These are phyloP conservation scores for Mariannaea elegans DNA, from an alignment of 2,329 filamentous ascomycete species.

Conservation along the genomic window DNA sequence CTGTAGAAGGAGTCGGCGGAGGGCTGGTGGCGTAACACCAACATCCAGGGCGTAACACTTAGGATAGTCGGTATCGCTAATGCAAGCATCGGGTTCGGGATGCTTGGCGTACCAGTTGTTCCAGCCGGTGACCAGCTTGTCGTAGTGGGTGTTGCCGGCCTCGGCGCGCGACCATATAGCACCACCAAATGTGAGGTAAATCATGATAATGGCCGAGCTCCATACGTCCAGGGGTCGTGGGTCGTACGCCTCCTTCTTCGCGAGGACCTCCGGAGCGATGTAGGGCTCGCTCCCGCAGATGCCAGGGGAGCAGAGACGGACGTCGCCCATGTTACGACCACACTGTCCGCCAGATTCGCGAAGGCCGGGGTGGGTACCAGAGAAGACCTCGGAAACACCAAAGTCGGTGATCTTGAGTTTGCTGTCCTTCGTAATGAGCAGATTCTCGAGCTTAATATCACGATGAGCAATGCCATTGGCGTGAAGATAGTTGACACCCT, in stretches of 20 bases:
- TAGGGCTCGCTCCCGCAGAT: conserved; percentile 89
- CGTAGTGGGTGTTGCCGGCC: conserved; percentile 65
- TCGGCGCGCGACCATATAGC: conserved; percentile 79
- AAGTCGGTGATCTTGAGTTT: conserved; percentile 93
- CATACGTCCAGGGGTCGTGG: conserved; percentile 85
- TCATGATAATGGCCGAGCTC: conserved; percentile 84
- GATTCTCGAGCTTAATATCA: conserved; percentile 90
- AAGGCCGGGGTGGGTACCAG: conserved; percentile 81
- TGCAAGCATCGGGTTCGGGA: conserved; percentile 45
- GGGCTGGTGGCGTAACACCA: conserved; percentile 70
- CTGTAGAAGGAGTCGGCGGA: conserved; percentile 76
- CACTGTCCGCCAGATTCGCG: conserved; percentile 77
- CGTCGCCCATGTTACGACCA: conserved; percentile 74
- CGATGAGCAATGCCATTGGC: conserved; percentile 86
- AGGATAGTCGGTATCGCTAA: conserved; percentile 71
- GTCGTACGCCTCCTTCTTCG: conserved; percentile 72
- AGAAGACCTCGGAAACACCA: conserved; percentile 87
- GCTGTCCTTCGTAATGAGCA: conserved; percentile 80
- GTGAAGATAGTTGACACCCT: conserved; percentile 85
- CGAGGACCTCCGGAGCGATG: conserved; percentile 85
- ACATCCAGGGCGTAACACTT: conserved; percentile 71
- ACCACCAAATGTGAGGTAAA: conserved; percentile 77
- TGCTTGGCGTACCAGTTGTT: conserved; percentile 70
- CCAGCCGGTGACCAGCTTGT: conserved; percentile 73
- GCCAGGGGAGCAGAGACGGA: conserved; percentile 78